These are phyloP conservation scores for Calvatia gigantea DNA, from an alignment of 768 basidiomycete genomes.

Conservation along the genomic window DNA sequence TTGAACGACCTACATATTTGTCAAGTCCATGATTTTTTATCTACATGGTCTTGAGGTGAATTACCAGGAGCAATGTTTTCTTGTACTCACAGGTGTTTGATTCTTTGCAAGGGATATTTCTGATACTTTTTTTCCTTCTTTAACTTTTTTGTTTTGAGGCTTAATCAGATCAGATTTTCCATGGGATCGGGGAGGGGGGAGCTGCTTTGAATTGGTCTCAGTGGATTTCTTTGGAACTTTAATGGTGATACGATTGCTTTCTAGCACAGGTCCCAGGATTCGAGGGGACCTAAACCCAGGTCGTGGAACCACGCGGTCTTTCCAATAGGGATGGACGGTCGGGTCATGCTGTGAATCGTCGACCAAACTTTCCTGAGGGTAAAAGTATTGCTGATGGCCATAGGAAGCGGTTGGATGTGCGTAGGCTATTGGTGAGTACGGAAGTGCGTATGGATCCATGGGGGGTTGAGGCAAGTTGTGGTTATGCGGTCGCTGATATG, in stretches of 20 bases:
- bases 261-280: not conserved
- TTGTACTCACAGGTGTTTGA: not conserved
- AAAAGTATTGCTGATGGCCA: not conserved
- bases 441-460: conserved; percentile 5
- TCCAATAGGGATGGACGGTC: conserved; percentile 7
- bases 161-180: not conserved
- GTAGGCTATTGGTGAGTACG: not conserved
- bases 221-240: conserved; percentile 4
- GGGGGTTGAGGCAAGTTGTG: not conserved
- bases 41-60: not conserved
- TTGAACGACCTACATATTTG: conserved; percentile 35
- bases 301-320: conserved; percentile 7
- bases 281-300: conserved; percentile 6
- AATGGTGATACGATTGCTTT: conserved; percentile 2
- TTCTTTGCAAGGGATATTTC: not conserved
- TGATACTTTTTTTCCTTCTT: not conserved
- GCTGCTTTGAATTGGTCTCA: not conserved
- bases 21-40: conserved; percentile 25
- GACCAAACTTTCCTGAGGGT: not conserved
- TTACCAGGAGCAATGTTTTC: not conserved
- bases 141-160: not conserved
- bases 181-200: conserved; percentile 1
- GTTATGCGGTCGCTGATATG: not conserved
- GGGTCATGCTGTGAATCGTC: conserved; percentile 5
- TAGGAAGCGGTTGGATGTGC: not conserved